Percentiles rank a stretch among this genome's conserved stretches.
Evolutionary conservation across 495 filamentous ascomycete species (phyloP).

Genomic region (Letharia columbiana): DNA sequence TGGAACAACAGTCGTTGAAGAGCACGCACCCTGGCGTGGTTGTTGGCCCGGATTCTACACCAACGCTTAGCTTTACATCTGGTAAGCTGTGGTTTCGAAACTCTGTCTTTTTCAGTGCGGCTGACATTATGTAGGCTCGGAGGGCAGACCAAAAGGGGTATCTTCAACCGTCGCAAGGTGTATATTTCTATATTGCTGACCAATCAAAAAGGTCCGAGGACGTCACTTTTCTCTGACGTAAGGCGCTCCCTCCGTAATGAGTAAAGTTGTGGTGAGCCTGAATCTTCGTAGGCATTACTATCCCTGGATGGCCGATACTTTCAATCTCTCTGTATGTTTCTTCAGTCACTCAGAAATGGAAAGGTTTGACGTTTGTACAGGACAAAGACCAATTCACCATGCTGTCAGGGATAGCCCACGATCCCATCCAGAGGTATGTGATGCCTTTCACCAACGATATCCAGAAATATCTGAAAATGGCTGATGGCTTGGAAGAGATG

Average conservation of each 20-base stretch:
- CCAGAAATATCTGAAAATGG: neutral
- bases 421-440: conserved; percentile 1
- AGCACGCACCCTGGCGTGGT: conserved; percentile 56
- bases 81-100: neutral
- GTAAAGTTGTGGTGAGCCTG: too few relatives aligned
- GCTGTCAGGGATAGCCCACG: conserved; percentile 33
- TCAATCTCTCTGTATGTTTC: conserved; percentile 47
- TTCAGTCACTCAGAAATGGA: too few relatives aligned
- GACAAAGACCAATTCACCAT: conserved; percentile 74
- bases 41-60: conserved; percentile 84
- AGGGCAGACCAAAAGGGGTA: conserved; percentile 71
- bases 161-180: too few relatives aligned
- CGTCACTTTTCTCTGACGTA: conserved; percentile 73
- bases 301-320: conserved; percentile 83
- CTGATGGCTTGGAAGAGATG: conserved; percentile 43
- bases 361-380: neutral
- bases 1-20: conserved; percentile 47
- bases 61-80: conserved; percentile 52
- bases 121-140: conserved; percentile 47
- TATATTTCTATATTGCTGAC: neutral
- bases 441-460: neutral
- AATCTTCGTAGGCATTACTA: conserved; percentile 53
- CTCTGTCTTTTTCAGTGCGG: neutral
- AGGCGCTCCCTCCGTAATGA: too few relatives aligned
- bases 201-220: conserved; percentile 38